These are phyloP conservation scores for Arthrobotrys megalospora DNA, from an alignment of 2,329 filamentous ascomycete species.

Conservation along the genomic window DNA sequence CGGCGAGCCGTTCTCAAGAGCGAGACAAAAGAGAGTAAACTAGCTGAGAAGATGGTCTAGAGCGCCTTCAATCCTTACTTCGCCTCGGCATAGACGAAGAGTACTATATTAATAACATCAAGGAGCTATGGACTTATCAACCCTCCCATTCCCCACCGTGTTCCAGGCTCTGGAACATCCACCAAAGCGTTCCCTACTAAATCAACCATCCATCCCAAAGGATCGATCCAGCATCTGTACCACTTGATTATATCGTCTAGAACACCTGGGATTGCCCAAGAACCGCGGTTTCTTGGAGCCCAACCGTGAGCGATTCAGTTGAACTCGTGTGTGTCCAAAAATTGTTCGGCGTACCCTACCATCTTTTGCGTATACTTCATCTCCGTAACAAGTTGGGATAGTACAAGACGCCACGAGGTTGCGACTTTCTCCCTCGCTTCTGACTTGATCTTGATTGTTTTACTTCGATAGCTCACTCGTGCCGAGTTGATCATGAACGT, in stretches of 20 bases:
- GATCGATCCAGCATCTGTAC: slow-evolving; percentile 6
- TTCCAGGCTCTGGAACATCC: not conserved
- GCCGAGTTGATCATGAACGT: slow-evolving; percentile 2
- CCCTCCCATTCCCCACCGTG: not conserved
- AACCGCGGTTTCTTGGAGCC: not conserved
- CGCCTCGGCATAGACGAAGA: not conserved
- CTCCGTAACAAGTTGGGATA: slow-evolving; percentile 5
- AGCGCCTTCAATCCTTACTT: not conserved
- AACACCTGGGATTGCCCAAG: not conserved
- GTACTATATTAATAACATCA: not conserved
- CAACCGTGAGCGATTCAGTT: not conserved
- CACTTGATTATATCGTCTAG: not conserved
- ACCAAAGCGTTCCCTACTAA: slow-evolving; percentile 4
- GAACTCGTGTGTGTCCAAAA: not conserved
- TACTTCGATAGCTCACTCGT: not conserved
- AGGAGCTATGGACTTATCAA: slow-evolving; percentile 1
- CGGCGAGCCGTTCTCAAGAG: slow-evolving; percentile 27
- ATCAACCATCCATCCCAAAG: not conserved
- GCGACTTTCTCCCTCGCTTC: not conserved
- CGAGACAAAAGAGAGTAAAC: slow-evolving; percentile 42
- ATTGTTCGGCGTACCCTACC: not conserved
- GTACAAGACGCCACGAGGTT: not conserved
- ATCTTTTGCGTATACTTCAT: slow-evolving; percentile 1
- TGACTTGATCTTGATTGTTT: not conserved
- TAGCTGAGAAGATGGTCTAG: slow-evolving; percentile 58